Percentiles rank a stretch among this genome's conserved stretches.
phyloP scores from a whole-genome alignment of 257 asterid genomes.

The Primulina tabacum region DNA sequence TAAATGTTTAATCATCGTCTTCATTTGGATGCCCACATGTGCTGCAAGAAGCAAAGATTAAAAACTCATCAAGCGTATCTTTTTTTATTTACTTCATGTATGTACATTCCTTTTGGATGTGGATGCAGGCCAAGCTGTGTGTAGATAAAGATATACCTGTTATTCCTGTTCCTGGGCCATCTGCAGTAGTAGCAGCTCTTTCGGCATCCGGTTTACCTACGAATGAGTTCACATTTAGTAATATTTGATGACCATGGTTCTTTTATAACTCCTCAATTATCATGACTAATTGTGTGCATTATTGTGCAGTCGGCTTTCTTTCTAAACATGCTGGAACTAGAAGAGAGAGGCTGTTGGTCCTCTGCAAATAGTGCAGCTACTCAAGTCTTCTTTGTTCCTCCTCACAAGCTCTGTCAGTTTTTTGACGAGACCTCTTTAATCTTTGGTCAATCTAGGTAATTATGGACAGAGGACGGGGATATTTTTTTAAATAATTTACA shows the following conservation, averaged over 20 bases:
- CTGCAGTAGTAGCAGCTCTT: slow-evolving; percentile 85
- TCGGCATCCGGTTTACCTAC: slow-evolving; percentile 88
- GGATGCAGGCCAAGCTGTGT: slow-evolving; percentile 71
- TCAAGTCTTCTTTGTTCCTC: slow-evolving; percentile 85
- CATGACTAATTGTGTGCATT: slow-evolving; percentile 14
- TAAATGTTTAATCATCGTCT: background rate
- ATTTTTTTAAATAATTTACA: background rate
- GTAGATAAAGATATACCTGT: slow-evolving; percentile 61
- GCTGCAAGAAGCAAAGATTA: slow-evolving; percentile 5
- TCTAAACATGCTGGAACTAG: slow-evolving; percentile 82
- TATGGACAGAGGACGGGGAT: slow-evolving; percentile 14
- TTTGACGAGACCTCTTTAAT: slow-evolving; percentile 64
- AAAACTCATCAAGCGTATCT: slow-evolving; percentile 10
- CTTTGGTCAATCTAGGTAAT: slow-evolving; percentile 73
- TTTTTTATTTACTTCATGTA: background rate
- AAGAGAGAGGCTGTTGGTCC: slow-evolving; percentile 63
- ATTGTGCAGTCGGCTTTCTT: slow-evolving; percentile 90
- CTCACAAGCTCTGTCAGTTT: slow-evolving; percentile 84
- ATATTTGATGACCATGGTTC: slow-evolving; percentile 17
- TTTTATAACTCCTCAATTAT: slow-evolving; percentile 5
- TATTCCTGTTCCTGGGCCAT: slow-evolving; percentile 91
- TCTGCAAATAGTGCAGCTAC: slow-evolving; percentile 72
- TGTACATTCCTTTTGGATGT: slow-evolving; percentile 24
- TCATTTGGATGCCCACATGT: background rate
- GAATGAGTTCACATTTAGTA: slow-evolving; percentile 90